Percentiles rank a stretch among this genome's conserved stretches.
phyloP scores from a whole-genome alignment of 1,139 yeast genomes.

The Candida buenavistaensis region DNA sequence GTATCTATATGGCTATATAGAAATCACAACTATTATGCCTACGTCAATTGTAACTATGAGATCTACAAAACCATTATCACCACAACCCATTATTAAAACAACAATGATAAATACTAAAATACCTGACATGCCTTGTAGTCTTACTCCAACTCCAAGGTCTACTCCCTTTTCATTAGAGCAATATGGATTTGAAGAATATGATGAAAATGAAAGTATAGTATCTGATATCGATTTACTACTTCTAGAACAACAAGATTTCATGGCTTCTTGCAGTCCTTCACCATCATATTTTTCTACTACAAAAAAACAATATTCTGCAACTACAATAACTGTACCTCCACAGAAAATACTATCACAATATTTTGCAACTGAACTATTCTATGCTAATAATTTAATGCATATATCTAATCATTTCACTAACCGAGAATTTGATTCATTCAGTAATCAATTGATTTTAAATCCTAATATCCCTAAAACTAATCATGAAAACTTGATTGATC shows the following conservation, averaged over 20 bases:
- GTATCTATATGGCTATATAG: too few species aligned
- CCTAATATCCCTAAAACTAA: slow-evolving; percentile 11
- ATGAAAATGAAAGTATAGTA: slow-evolving; percentile 12
- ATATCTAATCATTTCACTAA: slow-evolving; percentile 16
- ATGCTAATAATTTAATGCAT: slow-evolving; percentile 18
- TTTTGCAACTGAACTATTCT: slow-evolving; percentile 20
- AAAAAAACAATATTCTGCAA: background rate
- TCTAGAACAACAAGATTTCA: slow-evolving; percentile 1
- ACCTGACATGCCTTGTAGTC: background rate
- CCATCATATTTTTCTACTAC: background rate
- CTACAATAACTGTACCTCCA: slow-evolving; percentile 7
- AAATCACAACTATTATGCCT: too few species aligned
- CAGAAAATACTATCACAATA: slow-evolving; percentile 8
- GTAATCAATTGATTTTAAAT: slow-evolving; percentile 11
- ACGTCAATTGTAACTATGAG: too few species aligned
- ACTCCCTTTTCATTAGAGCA: slow-evolving; percentile 9
- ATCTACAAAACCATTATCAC: too few species aligned
- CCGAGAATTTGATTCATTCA: slow-evolving; percentile 14
- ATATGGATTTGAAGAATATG: slow-evolving; percentile 10
- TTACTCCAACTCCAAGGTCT: slow-evolving; percentile 9
- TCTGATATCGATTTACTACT: slow-evolving; percentile 11
- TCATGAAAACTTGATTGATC: slow-evolving; percentile 8
- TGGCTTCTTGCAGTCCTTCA: slow-evolving; percentile 1
- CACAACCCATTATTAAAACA: too few species aligned
- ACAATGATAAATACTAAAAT: background rate